These are phyloP conservation scores for Phaseolus lunatus DNA, from an alignment of 306 rosid species.

Conservation along the genomic window DNA sequence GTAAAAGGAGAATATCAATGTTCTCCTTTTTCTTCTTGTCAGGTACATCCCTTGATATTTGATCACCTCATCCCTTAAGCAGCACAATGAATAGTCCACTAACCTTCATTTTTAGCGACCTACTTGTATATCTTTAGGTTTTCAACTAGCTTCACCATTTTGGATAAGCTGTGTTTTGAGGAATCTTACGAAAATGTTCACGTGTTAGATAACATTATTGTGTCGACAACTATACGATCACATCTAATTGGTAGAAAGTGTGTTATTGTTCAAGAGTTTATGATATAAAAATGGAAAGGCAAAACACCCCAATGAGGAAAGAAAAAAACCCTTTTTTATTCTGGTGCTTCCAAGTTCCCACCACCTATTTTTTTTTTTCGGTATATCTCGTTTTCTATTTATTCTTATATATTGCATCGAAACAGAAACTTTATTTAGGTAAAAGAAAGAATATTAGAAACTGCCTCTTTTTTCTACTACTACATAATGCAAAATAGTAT, in stretches of 20 bases:
- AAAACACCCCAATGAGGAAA: background rate
- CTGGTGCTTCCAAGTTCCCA: background rate
- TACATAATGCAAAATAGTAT: slow-evolving; percentile 14
- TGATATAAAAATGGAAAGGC: slow-evolving; percentile 2
- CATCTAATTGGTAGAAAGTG: slow-evolving; percentile 3
- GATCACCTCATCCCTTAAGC: background rate
- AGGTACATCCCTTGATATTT: background rate
- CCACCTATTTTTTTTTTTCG: background rate
- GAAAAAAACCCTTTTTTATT: background rate
- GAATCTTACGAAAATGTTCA: slow-evolving; percentile 16
- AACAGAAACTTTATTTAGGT: background rate
- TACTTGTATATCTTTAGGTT: background rate
- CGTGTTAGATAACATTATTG: slow-evolving; percentile 2
- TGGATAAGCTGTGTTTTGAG: background rate
- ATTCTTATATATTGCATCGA: slow-evolving; percentile 16
- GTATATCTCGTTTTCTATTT: background rate
- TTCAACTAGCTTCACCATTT: slow-evolving; percentile 26
- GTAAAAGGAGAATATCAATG: background rate
- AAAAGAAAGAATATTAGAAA: slow-evolving; percentile 27
- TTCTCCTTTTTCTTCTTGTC: background rate
- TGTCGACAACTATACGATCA: background rate
- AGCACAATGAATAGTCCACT: no score
- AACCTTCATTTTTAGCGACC: slow-evolving; percentile 1
- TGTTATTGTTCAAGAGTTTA: slow-evolving; percentile 3
- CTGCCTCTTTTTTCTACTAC: slow-evolving; percentile 5